Base-by-base conservation (phyloP, 768 basidiomycete species). In the Kondoa malvinella region DNA sequence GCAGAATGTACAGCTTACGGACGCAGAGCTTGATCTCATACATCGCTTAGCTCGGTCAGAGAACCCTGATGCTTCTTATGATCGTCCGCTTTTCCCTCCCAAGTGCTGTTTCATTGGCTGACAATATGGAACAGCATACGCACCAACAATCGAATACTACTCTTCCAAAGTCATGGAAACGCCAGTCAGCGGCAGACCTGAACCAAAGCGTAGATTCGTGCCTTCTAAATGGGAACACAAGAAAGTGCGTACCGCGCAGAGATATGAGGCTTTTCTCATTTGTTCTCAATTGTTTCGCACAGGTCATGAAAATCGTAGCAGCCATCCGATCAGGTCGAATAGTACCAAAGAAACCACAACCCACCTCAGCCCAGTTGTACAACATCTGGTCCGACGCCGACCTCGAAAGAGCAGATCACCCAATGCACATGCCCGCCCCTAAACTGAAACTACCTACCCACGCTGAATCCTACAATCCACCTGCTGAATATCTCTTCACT, bases 151-250 rank as follows among this genome's bases (percentile, higher is more conserved):
- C 1, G 92, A 96, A 76, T 97, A 92, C 90, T 99, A 96, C 77
- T 94, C 94, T 14, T 90, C 91, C 15, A 92, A 90, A 75, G 89
- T 95, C 75, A 89, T 92, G 78, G 79, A 86, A 26, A 96, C 92
- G 64, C 91, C 95, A 27, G 77, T 99, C 16, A 88, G 87, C 14
- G 84, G 85, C 32, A 87, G 88, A 30, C 89, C 92, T 1, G 92
- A 97, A 76, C 95, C 95, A 25, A 99, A 99, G 78, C 83, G 90
- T 66, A 83, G 95, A 60, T 99, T 92, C 86, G 83, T 96, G 15
- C 90, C 92, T 16, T 94, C 90, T 79, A 97, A 92, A 80, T 99
- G 95, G 95, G 95, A 97, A 79, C 96, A 95, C 78, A 86, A 95
- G 82, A 99, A 99, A 84, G 92, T 90, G 74, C 66, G 76, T 68